A percentile compares a stretch with the other conserved stretches of the same genome.
Conservation (phyloP, 495 filamentous ascomycete genomes). For the Platismatia glauca region DNA sequence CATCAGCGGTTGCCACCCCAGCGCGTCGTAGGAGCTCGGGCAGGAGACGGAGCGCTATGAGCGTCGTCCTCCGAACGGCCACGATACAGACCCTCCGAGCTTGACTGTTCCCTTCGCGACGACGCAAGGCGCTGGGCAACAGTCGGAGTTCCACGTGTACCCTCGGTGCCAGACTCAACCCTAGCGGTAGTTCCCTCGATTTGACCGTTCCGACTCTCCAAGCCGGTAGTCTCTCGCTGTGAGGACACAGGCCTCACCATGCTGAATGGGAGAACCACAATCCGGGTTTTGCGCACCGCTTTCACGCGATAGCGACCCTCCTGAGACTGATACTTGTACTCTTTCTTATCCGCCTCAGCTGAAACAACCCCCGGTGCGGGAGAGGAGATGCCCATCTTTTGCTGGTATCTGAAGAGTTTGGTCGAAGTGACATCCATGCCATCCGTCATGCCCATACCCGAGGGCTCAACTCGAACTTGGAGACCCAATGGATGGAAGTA, state of each 20-base stretch:
- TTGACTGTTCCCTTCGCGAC: background rate
- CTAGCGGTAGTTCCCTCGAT: background rate
- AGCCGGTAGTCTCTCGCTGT: background rate
- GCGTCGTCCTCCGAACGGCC: background rate
- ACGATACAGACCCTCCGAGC: background rate
- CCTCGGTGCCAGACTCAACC: background rate
- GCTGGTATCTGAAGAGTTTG: slow-evolving; percentile 10
- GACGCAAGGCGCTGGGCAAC: background rate
- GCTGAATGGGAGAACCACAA: slow-evolving; percentile 1
- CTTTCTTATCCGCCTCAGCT: background rate
- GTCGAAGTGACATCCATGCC: slow-evolving; percentile 14
- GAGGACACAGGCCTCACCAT: background rate
- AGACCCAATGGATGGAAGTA: slow-evolving; percentile 10
- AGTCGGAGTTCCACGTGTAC: background rate
- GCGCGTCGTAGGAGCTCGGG: background rate
- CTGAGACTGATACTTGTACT: slow-evolving; percentile 5
- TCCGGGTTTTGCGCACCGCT: slow-evolving; percentile 11
- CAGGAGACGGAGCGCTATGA: background rate
- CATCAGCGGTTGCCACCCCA: background rate
- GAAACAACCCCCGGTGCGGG: background rate
- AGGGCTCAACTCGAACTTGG: slow-evolving; percentile 1
- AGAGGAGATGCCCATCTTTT: background rate
- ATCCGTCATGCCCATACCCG: background rate
- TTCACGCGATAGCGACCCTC: slow-evolving; percentile 11
- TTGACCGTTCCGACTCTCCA: background rate